phyloP scores from a whole-genome alignment of 257 asterid genomes.

The Solanum sitiens region DNA sequence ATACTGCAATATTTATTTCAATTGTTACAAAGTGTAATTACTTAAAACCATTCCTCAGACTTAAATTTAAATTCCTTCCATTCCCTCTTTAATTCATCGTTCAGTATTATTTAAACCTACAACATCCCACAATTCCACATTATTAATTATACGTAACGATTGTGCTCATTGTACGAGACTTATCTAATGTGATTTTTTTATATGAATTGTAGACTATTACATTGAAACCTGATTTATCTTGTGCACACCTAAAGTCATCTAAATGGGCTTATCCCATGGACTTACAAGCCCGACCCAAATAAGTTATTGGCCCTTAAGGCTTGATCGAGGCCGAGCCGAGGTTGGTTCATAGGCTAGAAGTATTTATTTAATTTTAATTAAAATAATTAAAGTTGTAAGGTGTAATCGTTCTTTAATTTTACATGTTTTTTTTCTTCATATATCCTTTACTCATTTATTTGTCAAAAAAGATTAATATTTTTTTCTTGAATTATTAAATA shows the following conservation, averaged over 20 bases:
- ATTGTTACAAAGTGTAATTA: neutral
- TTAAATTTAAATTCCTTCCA: neutral
- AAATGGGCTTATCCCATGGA: neutral
- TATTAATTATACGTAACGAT: neutral
- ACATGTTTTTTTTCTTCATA: too few species aligned
- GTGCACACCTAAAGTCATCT: neutral
- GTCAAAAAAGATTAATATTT: too few species aligned
- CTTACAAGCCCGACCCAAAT: neutral
- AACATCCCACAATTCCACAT: neutral
- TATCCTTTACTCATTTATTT: too few species aligned
- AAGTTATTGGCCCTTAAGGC: neutral
- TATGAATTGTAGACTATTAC: neutral
- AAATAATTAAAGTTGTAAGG: neutral
- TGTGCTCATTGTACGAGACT: fast-evolving
- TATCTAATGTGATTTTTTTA: neutral
- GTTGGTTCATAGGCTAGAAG: neutral
- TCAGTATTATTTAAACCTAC: neutral
- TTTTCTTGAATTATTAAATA: too few species aligned
- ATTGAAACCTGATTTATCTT: neutral
- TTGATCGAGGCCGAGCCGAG: fast-evolving
- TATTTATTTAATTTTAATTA: too few species aligned
- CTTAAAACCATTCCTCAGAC: neutral
- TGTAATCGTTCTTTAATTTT: neutral
- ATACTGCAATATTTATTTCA: neutral
- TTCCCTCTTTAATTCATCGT: neutral